A percentile compares a stretch with the other conserved stretches of the same genome.
phyloP scores from a whole-genome alignment of 2,329 filamentous ascomycete species.

The Botryosphaeria dothidea region DNA sequence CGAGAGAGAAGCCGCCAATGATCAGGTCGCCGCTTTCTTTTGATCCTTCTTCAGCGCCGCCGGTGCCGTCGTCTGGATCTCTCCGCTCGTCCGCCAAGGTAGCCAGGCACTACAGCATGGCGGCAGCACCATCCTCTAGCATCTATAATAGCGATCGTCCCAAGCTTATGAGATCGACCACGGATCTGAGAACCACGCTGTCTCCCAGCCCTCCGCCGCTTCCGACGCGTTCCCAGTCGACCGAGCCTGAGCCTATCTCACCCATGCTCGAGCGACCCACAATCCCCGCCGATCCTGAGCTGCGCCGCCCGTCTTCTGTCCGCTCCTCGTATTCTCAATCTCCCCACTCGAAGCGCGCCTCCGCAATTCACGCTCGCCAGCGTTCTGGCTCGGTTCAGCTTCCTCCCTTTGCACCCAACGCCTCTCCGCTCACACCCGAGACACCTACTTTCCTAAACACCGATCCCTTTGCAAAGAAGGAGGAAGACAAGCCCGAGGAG shows the following conservation, averaged over 20 bases:
- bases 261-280: slow-evolving; percentile 3
- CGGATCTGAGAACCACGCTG: slow-evolving; percentile 2
- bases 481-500: background rate
- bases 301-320: slow-evolving; percentile 15
- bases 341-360: slow-evolving; percentile 13
- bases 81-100: slow-evolving; percentile 6
- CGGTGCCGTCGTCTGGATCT: slow-evolving; percentile 1
- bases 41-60: slow-evolving; percentile 2
- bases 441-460: slow-evolving; percentile 39
- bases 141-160: slow-evolving; percentile 1
- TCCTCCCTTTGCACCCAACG: slow-evolving; percentile 18
- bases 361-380: slow-evolving; percentile 5
- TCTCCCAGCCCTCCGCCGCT: slow-evolving; percentile 4
- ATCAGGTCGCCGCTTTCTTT: slow-evolving; percentile 15
- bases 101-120: slow-evolving; percentile 18
- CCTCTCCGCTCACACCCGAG: slow-evolving; percentile 29
- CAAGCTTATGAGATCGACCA: slow-evolving; percentile 12
- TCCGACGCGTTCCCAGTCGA: slow-evolving; percentile 8
- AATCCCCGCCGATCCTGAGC: background rate
- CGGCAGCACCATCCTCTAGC: background rate
- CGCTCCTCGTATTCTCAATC: slow-evolving; percentile 17
- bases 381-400: slow-evolving; percentile 18
- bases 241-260: slow-evolving; percentile 4
- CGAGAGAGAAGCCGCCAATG: background rate
- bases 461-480: slow-evolving; percentile 37